Evolutionary conservation across 768 basidiomycete genomes (phyloP), one percentile per base, ranked within the genome.

Genomic region (Asterophora parasitica): DNA sequence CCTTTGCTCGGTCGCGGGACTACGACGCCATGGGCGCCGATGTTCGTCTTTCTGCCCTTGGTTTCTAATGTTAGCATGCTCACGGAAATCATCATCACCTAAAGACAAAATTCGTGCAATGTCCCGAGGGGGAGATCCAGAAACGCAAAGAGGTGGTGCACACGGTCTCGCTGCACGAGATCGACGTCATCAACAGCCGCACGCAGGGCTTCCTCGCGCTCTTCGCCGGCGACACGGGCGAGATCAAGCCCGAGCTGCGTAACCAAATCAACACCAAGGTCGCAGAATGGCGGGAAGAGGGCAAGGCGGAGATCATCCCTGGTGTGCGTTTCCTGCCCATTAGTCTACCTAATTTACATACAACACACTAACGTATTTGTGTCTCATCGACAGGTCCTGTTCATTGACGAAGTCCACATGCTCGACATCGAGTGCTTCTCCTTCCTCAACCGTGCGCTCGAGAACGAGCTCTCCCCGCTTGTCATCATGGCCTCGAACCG

Each of bases 391-490:
- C 58, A 94, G 91, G 91, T 96, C n/a, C 74, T 96, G 10, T 97
- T 97, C 74, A 96, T 97, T 58, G 95, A 98, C 67, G 95, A 97
- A 70, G 95, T 97, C 10, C 95, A 98, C 75, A 99, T 99, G 95
- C 83, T 99, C 55, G 95, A 99, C 65, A 97, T 99, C 53, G 95
- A 98, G 65, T 97, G 95, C 63, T 98, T 98, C 75, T 96, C 94
- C 6, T 99, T 94, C 78, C 75, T 99, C 50, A 99, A 99, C 65
- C 83, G 95, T 28, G 95, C 95, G 2, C 75, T 99, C 40, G 95
- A 99, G 64, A 84, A 85, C 51, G 94, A 95, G 52, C 76, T 98
- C 1, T 85, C 95, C 1, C 95, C 95, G 1, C 72, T 98, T 44
- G 95, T 99, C 31, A 92, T 99, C 59, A 97, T 99, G 95, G 95